These are phyloP conservation scores for Mortierella sp. DNA, from an alignment of 371 early-diverging fungal species.

Conservation along the genomic window DNA sequence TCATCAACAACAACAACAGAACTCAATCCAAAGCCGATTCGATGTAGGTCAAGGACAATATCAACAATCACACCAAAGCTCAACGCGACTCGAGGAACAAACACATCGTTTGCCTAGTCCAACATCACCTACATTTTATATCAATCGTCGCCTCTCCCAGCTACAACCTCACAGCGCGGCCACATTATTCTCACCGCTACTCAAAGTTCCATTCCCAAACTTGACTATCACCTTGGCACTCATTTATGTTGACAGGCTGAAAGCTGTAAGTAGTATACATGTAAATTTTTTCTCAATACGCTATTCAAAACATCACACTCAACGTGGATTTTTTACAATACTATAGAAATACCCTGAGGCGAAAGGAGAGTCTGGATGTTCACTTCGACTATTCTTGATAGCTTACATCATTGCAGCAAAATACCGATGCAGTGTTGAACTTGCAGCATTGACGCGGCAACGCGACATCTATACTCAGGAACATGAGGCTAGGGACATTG, in stretches of 20 bases:
- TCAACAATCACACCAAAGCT: not conserved
- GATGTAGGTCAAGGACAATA: not conserved
- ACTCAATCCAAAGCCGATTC: no score
- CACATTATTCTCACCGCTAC: constrained; percentile 14
- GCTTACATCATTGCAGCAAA: constrained; percentile 72
- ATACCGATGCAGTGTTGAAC: constrained; percentile 58
- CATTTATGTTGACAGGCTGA: constrained; percentile 69
- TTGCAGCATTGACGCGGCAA: constrained; percentile 43
- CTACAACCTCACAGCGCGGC: not conserved
- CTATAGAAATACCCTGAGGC: constrained; percentile 63
- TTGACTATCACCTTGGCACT: constrained; percentile 66
- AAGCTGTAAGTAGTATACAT: constrained; percentile 64
- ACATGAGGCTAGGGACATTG: not conserved
- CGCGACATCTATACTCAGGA: not conserved
- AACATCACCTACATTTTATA: constrained; percentile 19
- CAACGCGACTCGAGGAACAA: not conserved
- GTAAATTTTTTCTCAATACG: no score
- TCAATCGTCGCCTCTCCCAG: constrained; percentile 2
- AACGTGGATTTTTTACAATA: not conserved
- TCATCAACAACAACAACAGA: constrained; percentile 17
- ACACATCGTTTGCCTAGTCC: constrained; percentile 34
- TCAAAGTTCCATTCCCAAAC: constrained; percentile 59
- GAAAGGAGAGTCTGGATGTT: constrained; percentile 68
- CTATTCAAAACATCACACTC: not conserved
- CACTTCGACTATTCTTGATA: constrained; percentile 67